Evolutionary conservation across 2,329 filamentous ascomycete genomes (phyloP), one percentile per base, ranked within the genome.

Genomic region (Colletotrichum sp.): DNA sequence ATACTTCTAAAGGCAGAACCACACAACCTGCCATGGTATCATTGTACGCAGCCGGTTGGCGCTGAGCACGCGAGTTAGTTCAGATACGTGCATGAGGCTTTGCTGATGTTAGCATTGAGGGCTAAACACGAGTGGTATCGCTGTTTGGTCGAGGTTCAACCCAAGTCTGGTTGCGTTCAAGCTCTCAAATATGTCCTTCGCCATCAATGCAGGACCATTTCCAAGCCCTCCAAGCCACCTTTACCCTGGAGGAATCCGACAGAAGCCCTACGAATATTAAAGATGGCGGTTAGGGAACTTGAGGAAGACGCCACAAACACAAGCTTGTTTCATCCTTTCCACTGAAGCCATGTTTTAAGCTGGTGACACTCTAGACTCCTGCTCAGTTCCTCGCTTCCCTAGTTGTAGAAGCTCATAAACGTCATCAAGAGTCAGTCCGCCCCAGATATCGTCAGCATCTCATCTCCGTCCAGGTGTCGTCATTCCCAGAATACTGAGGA

Each of bases 261-360:
- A n/a, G 39, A 48, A 48, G 39, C 19, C 19, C 11, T 48, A 0
- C 0, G 0, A 48, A n/a, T 6, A 2, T n/a, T 0, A n/a, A 12
- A 48, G 39, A 12, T 7, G 19, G 39, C 19, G 39, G 2, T 9
- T 3, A 0, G 4, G 19, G 9, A 0, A n/a, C 0, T 48, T 48
- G 4, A 4, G 2, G 9, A 48, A 48, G 39, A n/a, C 19, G 39
- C 39, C 19, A 0, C 19, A 9, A 48, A 48, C 6, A 48, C 4
- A 48, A 44, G 19, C 2, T 5, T 39, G 16, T 19, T 19, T 16
- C 1, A 1, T 9, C 1, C 36, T 19, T 1, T 12, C 9, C 39
- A n/a, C 1, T n/a, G 19, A 48, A n/a, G 39, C 39, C 1, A 6
- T 48, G 5, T 0, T 5, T 12, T 12, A 0, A 48, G 19, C 9